Conservation (phyloP, 2,329 filamentous ascomycete species). For the Fusarium staphyleae region DNA sequence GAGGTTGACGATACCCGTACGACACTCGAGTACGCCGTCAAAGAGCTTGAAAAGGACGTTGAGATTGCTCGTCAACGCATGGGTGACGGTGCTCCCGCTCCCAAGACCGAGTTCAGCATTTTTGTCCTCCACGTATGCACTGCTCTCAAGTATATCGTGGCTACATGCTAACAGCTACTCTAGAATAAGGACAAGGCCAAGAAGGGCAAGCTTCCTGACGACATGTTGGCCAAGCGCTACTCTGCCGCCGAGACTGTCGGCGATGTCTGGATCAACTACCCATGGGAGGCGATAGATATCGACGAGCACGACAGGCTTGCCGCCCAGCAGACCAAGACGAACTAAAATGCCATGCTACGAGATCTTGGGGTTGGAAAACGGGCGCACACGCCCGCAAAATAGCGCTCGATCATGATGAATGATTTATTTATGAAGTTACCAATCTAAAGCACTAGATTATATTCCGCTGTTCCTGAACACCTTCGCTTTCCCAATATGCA, state of each 20-base stretch:
- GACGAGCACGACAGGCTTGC: constrained; percentile 86
- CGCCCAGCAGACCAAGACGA: constrained; percentile 50
- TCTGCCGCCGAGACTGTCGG: constrained; percentile 84
- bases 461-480: background rate
- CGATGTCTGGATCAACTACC: constrained; percentile 99
- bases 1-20: constrained; percentile 94
- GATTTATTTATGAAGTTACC: constrained; percentile 8
- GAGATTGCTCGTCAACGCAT: constrained; percentile 77
- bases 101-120: constrained; percentile 86
- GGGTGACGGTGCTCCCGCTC: constrained; percentile 60
- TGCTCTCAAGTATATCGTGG: rapidly evolving
- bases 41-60: constrained; percentile 94
- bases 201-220: constrained; percentile 82
- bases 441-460: constrained; percentile 11
- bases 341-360: constrained; percentile 23
- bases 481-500: background rate
- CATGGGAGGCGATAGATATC: constrained; percentile 95
- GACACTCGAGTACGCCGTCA: constrained; percentile 91
- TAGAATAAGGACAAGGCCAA: constrained; percentile 98
- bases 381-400: constrained; percentile 18
- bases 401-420: constrained; percentile 23
- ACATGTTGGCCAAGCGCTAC: constrained; percentile 82
- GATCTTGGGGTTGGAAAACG: constrained; percentile 33
- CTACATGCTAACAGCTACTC: constrained; percentile 13
- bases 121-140: constrained; percentile 88